Base-by-base conservation (phyloP, 305 asterid species). In the Fraxinus greggii region DNA sequence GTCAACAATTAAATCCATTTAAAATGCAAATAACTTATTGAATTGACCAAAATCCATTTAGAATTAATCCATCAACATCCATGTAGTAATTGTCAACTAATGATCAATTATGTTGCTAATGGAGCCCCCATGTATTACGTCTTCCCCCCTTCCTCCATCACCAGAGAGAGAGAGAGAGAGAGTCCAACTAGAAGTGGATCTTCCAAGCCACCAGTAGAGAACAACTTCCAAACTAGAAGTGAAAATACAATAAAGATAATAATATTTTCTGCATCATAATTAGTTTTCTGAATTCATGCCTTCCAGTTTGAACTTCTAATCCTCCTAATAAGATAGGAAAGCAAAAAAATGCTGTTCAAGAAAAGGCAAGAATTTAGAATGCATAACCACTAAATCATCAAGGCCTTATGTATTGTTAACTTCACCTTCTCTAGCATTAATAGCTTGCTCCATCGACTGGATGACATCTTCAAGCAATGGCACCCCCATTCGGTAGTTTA, bases 401-500 rank as follows among this genome's bases (percentile, higher is more conserved):
- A 67, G 4, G 13, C 45, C 45, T 33, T 19, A 1, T 67, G 31
- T 10, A 61, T 61, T 21, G 31, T 7, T 61, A 7, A 61, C 21
- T 26, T 67, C 82, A 90, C 98, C 93, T 94, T 95, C 98, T 74
- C 86, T 88, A 80, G 91, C 97, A 81, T 86, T 91, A 59, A 94
- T 90, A 86, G 98, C 97, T 84, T 88, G 92, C 83, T 96, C 97
- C 98, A 96, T 96, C 7, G 99, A 92, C 86, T 84, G 93, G 82
- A 95, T 83, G 78, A 95, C 97, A 90, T 95, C 98, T 84, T 85
- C 87, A 79, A 94, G 98, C 87, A 95, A 88, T 40, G 98, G 97
- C 83, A 92, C 97, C 82, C 98, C 98, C 99, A 95, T 95, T 79
- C 86, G 91, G 84, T 95, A 94, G 84, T 95, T 95, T 78, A 96